These are phyloP conservation scores for Paralagenidium karlingii DNA, from an alignment of 352 stramenopile species.

Conservation along the genomic window DNA sequence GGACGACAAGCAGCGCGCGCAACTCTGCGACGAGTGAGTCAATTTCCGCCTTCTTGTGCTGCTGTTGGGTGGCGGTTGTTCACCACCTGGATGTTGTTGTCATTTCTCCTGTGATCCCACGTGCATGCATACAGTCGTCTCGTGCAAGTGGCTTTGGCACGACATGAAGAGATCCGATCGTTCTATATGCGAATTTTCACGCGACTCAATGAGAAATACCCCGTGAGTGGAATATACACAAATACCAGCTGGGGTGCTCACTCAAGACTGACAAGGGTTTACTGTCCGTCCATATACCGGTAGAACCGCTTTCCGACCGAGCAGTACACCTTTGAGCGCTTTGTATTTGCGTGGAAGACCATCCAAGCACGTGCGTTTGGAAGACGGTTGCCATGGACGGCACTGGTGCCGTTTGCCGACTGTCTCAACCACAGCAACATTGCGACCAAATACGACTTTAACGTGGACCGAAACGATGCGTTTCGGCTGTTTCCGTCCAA, in stretches of 20 bases:
- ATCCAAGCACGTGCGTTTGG: slow-evolving; percentile 88
- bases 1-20: slow-evolving; percentile 36
- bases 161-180: slow-evolving; percentile 36
- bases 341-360: slow-evolving; percentile 80
- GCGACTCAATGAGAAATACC: slow-evolving; percentile 30
- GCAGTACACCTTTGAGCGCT: slow-evolving; percentile 51
- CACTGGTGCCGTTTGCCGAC: slow-evolving; percentile 87
- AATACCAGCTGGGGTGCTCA: no score
- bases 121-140: slow-evolving; percentile 14
- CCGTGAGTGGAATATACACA: slow-evolving; percentile 17
- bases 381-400: slow-evolving; percentile 77
- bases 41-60: slow-evolving; percentile 7
- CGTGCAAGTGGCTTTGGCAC: slow-evolving; percentile 23
- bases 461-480: slow-evolving; percentile 27
- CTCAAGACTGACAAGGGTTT: no score
- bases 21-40: slow-evolving; percentile 58
- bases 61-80: slow-evolving; percentile 1
- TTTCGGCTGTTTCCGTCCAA: slow-evolving; percentile 66
- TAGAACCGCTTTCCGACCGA: slow-evolving; percentile 28
- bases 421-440: slow-evolving; percentile 88
- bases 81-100: neutral
- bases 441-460: slow-evolving; percentile 79
- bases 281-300: neutral
- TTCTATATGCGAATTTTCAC: slow-evolving; percentile 40
- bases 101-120: neutral